Evolutionary conservation across 2,329 filamentous ascomycete species (phyloP).

Genomic region (Aplosporella prunicola): DNA sequence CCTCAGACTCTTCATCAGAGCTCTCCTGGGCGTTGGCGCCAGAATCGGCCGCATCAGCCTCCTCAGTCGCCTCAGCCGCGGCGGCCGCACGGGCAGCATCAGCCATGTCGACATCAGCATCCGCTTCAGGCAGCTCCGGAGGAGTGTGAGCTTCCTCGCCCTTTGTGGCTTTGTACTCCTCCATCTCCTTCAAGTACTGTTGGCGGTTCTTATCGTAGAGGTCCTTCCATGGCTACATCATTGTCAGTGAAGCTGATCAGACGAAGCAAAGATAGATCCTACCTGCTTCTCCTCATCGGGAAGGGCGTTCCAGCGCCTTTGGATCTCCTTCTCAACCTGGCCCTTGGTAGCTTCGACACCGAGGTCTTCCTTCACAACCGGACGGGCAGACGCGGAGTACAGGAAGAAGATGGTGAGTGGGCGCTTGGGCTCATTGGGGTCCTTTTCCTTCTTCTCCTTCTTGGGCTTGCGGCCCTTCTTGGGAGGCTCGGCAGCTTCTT

Average conservation of each 20-base stretch:
- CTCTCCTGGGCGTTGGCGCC: conserved; percentile 1
- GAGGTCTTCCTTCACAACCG: conserved; percentile 65
- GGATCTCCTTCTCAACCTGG: conserved; percentile 68
- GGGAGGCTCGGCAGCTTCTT: conserved; percentile 13
- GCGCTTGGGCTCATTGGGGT: conserved; percentile 91
- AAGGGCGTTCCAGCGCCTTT: conserved; percentile 77
- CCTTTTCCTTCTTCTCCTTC: conserved; percentile 65
- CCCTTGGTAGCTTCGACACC: conserved; percentile 45
- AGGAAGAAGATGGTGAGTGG: conserved; percentile 92
- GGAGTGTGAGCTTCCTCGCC: not conserved
- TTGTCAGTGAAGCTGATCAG: not conserved
- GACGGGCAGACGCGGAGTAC: conserved; percentile 81
- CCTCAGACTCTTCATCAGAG: not conserved
- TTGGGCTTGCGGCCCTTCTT: conserved; percentile 55
- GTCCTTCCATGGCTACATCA: conserved; percentile 5
- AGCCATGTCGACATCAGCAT: conserved; percentile 7
- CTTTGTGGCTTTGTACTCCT: conserved; percentile 6
- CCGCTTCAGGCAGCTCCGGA: not conserved
- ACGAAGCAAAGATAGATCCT: conserved; percentile 17
- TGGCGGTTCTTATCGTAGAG: conserved; percentile 5
- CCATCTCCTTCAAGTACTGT: conserved; percentile 5
- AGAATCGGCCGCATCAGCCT: not conserved
- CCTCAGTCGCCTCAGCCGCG: not conserved
- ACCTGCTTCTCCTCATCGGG: conserved; percentile 61
- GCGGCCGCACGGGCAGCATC: conserved; percentile 1